Evolutionary conservation across 345 rosid genomes (phyloP), one percentile per base, ranked within the genome.

Genomic region (Pistacia integerrima): DNA sequence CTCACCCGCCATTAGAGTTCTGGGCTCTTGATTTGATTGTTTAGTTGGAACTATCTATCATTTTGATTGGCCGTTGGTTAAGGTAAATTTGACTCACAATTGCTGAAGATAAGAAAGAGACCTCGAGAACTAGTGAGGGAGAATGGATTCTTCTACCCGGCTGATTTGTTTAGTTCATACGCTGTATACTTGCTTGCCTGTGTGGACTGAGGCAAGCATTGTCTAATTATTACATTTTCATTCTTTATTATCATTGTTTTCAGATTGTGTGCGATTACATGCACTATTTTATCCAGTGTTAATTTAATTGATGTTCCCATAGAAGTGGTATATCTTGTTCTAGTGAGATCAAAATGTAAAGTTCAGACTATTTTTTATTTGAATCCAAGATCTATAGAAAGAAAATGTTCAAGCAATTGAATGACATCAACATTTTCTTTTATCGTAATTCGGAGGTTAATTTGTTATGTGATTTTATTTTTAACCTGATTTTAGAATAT

Each of bases 181-280:
- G 1, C 5, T 66, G 76, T 65, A 13, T 48, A 60, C 69, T 73
- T 36, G 61, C 44, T 70, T 51, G 77, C 64, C 64, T 5, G 25
- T 4, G 3, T 65, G 11, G 4, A 9, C 3, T 14, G 68, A 54
- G 76, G 48, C 69, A 60, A 18, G 64, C 25, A 12, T 55, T 62
- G 63, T 54, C 46, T 36, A 57, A 59, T 59, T 33, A 33, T 58
- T 48, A 63, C 70, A 51, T 52, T 65, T 44, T 58, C 72, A 72
- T 65, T 72, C 72, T 78, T 66, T 78, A 35, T 72, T 67, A 35
- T 56, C 64, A 52, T 61, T 69, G 14, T 36, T 61, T 18, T 28
- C 70, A 72, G 22, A 22, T 63, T 76, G 38, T 35, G 74, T 76
- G 71, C 57, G n/a, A 38, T 52, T 60, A 54, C n/a, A 35, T 74